Percentiles rank a stretch among this genome's conserved stretches.
These are phyloP conservation scores for Fusarium xyrophilum DNA, from an alignment of 2,329 filamentous ascomycete species.

Conservation along the genomic window DNA sequence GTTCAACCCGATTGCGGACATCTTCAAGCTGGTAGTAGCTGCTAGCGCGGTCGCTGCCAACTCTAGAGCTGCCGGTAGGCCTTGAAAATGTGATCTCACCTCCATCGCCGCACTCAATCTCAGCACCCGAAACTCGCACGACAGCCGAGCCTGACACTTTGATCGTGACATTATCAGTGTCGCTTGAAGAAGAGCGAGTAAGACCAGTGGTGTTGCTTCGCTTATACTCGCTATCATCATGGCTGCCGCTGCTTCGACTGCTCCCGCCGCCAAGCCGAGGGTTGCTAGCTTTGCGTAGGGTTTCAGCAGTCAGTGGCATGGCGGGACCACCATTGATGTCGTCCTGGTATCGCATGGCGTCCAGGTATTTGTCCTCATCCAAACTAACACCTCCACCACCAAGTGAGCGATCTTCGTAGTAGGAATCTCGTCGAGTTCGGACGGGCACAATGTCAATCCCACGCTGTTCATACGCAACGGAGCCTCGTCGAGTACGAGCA, in stretches of 20 bases:
- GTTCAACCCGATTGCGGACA: constrained; percentile 52
- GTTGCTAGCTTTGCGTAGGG: constrained; percentile 58
- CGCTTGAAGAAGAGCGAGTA: constrained; percentile 59
- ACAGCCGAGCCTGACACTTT: constrained; percentile 63
- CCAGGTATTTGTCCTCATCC: constrained; percentile 50
- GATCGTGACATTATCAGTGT: constrained; percentile 68
- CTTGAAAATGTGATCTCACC: constrained; percentile 65
- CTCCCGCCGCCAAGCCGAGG: constrained; percentile 53
- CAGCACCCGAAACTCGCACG: constrained; percentile 62
- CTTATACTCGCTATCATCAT: constrained; percentile 68
- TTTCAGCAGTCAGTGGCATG: constrained; percentile 62
- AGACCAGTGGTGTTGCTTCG: constrained; percentile 68
- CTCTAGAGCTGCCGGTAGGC: constrained; percentile 44
- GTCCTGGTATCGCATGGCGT: constrained; percentile 58
- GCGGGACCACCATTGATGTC: constrained; percentile 55
- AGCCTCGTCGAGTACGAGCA: constrained; percentile 46
- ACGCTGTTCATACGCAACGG: constrained; percentile 49
- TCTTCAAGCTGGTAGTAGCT: constrained; percentile 59
- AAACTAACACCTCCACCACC: constrained; percentile 46
- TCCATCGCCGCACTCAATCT: constrained; percentile 65
- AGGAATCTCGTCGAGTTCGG: constrained; percentile 50
- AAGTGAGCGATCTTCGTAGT: constrained; percentile 49
- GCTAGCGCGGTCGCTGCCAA: constrained; percentile 60
- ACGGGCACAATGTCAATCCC: constrained; percentile 48
- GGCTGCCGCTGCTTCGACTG: constrained; percentile 65